A percentile compares a stretch with the other conserved stretches of the same genome.
Evolutionary conservation across 1,284 basidiomycete species (phyloP).

Genomic region (Trichosporon sp.): DNA sequence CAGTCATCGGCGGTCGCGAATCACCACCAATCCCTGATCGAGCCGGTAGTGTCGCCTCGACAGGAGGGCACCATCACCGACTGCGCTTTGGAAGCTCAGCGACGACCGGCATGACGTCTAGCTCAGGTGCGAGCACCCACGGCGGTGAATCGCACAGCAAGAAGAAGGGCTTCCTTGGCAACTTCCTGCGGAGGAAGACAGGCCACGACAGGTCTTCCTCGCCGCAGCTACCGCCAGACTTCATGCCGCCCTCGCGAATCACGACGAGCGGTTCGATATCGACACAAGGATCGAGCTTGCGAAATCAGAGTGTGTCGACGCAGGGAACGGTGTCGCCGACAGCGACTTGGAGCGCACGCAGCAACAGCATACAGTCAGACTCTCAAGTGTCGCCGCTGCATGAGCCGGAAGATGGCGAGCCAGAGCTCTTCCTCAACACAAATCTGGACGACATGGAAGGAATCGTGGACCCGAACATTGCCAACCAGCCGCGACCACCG

Average conservation of each 20-base stretch:
- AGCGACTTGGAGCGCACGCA: background rate
- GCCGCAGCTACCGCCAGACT: background rate
- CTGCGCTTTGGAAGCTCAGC: slow-evolving; percentile 27
- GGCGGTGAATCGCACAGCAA: slow-evolving; percentile 31
- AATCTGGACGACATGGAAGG: slow-evolving; percentile 77
- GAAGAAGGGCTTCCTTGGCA: slow-evolving; percentile 34
- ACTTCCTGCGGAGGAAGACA: slow-evolving; percentile 4
- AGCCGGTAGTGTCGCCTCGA: background rate
- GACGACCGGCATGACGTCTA: slow-evolving; percentile 10
- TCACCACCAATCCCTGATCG: background rate
- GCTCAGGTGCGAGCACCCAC: background rate
- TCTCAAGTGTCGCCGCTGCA: slow-evolving; percentile 31
- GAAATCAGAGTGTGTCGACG: slow-evolving; percentile 7
- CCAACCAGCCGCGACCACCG: slow-evolving; percentile 20
- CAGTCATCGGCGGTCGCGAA: background rate
- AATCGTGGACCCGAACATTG: slow-evolving; percentile 59
- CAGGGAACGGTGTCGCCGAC: background rate
- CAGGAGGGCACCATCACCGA: slow-evolving; percentile 9
- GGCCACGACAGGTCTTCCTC: background rate
- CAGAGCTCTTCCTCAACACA: slow-evolving; percentile 59
- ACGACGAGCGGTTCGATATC: background rate
- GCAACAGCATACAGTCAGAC: slow-evolving; percentile 5
- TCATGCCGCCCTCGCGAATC: background rate
- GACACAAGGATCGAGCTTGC: background rate
- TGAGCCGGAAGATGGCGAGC: slow-evolving; percentile 18